These are phyloP conservation scores for Zea mays DNA, from an alignment of 176 grass and related monocot genomes.

Conservation along the genomic window DNA sequence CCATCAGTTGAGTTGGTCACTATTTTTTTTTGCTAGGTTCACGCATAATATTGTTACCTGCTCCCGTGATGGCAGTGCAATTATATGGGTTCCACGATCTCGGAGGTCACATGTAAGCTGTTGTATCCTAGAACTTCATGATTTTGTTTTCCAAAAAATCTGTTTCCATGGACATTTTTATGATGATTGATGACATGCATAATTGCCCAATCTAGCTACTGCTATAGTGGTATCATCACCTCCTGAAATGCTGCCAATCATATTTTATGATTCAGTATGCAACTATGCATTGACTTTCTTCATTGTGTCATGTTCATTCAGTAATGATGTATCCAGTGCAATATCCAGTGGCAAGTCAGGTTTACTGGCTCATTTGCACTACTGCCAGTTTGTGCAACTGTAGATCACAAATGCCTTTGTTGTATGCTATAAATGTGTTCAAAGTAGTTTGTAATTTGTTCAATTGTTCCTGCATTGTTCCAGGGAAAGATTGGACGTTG, in stretches of 20 bases:
- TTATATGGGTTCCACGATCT: slow-evolving; percentile 99
- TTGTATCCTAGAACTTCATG: background rate
- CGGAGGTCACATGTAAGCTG: slow-evolving; percentile 87
- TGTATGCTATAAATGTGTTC: slow-evolving; percentile 26
- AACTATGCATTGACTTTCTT: background rate
- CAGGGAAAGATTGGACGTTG: slow-evolving; percentile 96
- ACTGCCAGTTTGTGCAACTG: slow-evolving; percentile 11
- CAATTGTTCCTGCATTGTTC: slow-evolving; percentile 31
- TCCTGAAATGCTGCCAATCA: background rate
- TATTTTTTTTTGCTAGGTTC: slow-evolving; percentile 59
- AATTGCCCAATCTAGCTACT: background rate
- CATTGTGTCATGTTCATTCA: background rate
- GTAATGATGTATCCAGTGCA: background rate
- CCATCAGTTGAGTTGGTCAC: slow-evolving; percentile 20
- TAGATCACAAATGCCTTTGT: slow-evolving; percentile 13
- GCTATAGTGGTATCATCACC: background rate
- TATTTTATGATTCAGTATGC: slow-evolving; percentile 18
- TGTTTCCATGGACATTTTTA: slow-evolving; percentile 29
- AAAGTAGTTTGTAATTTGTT: slow-evolving; percentile 22
- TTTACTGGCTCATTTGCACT: slow-evolving; percentile 17
- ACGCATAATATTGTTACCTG: slow-evolving; percentile 99
- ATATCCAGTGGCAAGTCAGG: background rate
- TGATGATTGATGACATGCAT: slow-evolving; percentile 2
- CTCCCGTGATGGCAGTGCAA: slow-evolving; percentile 97
- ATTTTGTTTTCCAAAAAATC: slow-evolving; percentile 1